These are phyloP conservation scores for Elsinoe batatas DNA, from an alignment of 2,329 filamentous ascomycete genomes.

Conservation along the genomic window DNA sequence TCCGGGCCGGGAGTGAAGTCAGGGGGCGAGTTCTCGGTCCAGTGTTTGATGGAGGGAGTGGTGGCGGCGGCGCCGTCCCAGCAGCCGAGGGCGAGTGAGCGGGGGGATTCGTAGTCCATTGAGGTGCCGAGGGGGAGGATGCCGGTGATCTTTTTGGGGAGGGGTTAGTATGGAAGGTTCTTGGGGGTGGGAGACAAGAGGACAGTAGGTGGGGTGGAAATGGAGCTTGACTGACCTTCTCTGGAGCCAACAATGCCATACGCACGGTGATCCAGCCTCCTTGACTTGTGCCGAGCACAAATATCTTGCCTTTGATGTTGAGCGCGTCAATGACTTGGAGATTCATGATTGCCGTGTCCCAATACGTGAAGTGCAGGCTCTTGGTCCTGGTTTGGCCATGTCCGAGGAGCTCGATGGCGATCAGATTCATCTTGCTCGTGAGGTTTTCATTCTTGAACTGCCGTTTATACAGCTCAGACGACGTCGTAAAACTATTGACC, in stretches of 20 bases:
- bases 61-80: slow-evolving; percentile 36
- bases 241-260: slow-evolving; percentile 44
- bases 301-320: slow-evolving; percentile 33
- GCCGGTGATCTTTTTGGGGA: slow-evolving; percentile 35
- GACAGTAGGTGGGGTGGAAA: background rate
- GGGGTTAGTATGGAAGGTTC: background rate
- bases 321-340: slow-evolving; percentile 33
- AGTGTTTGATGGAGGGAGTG: slow-evolving; percentile 29
- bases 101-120: slow-evolving; percentile 40
- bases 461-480: slow-evolving; percentile 31
- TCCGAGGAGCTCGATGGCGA: slow-evolving; percentile 46
- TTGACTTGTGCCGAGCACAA: slow-evolving; percentile 44
- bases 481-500: slow-evolving; percentile 44
- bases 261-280: slow-evolving; percentile 44
- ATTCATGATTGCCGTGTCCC: slow-evolving; percentile 43
- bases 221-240: slow-evolving; percentile 29
- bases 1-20: slow-evolving; percentile 34
- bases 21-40: slow-evolving; percentile 30
- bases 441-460: slow-evolving; percentile 24
- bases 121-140: slow-evolving; percentile 45
- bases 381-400: slow-evolving; percentile 41
- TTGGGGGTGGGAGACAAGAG: background rate
- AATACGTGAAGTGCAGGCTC: slow-evolving; percentile 43
- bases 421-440: slow-evolving; percentile 35
- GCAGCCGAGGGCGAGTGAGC: slow-evolving; percentile 36